Base-by-base conservation (phyloP, 768 basidiomycete species). In the Hypsizygus marmoreus region DNA sequence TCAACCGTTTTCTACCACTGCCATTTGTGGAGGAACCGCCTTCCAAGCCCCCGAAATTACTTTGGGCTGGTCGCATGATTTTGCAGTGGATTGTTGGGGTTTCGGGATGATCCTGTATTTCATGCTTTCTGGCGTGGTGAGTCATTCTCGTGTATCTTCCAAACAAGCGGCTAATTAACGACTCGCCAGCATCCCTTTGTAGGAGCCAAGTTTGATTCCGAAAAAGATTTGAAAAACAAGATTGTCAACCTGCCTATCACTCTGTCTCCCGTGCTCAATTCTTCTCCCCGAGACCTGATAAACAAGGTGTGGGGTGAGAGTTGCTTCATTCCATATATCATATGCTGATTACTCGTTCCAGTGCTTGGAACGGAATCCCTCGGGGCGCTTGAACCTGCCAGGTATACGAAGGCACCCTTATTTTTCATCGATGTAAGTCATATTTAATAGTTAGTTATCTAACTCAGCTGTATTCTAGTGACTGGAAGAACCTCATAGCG, bases 321-420 rank as follows among this genome's bases (percentile, higher is more conserved):
- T 10, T 30, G 23, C n/a, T 10, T 25, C 32, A 22, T 12, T 10
- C 2, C 4, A 30, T 7, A 20, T 2, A 6, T 9, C 5, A 4
- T 48, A 16, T 22, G 17, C 5, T 22, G 33, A 40, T 20, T 11
- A 40, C 39, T 24, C 42, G 51, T 35, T 19, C 30, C 13, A 82
- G 81, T 83, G 81, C 48, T 58, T 82, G 13, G 75, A 82, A 61
- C 72, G 76, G 17, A 83, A 84, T 57, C 73, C 82, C 11, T 59
- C 65, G 3, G 53, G 77, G 19, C 75, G 81, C 26, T 58, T 69
- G 40, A 63, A 61, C 43, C 69, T 74, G 33, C 49, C 63, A 13
- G 59, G 65, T 11, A 69, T 81, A 34, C 76, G 68, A 55, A 57
- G 54, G 9, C 81, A 84, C 57, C 45, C 58, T 11, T 82, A 78